Percentiles rank a stretch among this genome's conserved stretches.
These are phyloP conservation scores for Coriaria nepalensis DNA, from an alignment of 306 rosid species.

Conservation along the genomic window DNA sequence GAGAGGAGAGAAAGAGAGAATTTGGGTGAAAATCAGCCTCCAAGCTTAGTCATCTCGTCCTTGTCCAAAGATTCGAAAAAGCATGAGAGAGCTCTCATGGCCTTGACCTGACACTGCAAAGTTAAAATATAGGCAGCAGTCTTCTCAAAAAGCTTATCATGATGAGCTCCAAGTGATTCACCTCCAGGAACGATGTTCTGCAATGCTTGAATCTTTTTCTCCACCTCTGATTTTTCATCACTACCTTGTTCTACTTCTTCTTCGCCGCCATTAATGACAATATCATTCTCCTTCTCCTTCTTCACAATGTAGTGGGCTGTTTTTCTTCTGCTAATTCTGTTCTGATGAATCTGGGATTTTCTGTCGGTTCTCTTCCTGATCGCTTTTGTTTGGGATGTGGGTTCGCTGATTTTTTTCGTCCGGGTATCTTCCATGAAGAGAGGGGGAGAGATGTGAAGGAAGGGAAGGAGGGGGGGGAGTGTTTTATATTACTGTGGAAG, in stretches of 20 bases:
- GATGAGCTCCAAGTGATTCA: conserved; percentile 35
- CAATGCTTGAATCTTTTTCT: conserved; percentile 65
- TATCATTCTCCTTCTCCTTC: conserved; percentile 5
- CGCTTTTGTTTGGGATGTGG: conserved; percentile 27
- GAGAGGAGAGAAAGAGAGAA: too few species aligned
- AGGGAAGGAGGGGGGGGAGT: conserved; percentile 16
- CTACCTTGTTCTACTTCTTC: conserved; percentile 13
- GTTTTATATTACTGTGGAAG: conserved; percentile 7
- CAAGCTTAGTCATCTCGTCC: conserved; percentile 43
- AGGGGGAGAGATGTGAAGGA: not conserved
- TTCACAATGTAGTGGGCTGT: conserved; percentile 3
- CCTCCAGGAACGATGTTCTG: conserved; percentile 86
- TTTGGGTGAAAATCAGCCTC: conserved; percentile 30
- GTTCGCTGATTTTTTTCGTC: conserved; percentile 11
- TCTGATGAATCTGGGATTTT: conserved; percentile 2
- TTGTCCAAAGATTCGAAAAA: conserved; percentile 54
- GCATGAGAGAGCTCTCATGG: conserved; percentile 45
- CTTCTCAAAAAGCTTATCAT: conserved; percentile 67
- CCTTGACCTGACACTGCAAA: conserved; percentile 61
- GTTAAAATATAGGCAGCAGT: conserved; percentile 73
- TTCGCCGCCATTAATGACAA: not conserved
- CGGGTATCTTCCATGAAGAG: conserved; percentile 16
- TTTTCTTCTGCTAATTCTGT: conserved; percentile 8
- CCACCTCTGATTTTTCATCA: conserved; percentile 53
- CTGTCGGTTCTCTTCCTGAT: conserved; percentile 7